These are phyloP conservation scores for Nematocida parisii DNA, from an alignment of 371 early-diverging fungal species.

Conservation along the genomic window DNA sequence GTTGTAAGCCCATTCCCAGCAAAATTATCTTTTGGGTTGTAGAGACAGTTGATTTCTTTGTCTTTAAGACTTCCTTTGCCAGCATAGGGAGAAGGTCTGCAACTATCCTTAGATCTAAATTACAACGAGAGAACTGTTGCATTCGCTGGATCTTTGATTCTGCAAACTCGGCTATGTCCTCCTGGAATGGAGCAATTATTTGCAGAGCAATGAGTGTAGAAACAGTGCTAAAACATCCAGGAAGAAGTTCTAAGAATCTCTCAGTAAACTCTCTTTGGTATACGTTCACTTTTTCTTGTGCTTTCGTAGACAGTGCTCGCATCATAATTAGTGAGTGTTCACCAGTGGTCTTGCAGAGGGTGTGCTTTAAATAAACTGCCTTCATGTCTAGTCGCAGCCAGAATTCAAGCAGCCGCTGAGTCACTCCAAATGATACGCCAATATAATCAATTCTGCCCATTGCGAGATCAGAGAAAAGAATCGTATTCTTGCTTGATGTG, in stretches of 20 bases:
- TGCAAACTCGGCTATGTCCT: neutral
- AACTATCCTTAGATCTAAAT: constrained; percentile 44
- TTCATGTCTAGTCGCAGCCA: constrained; percentile 85
- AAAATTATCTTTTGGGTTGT: constrained; percentile 52
- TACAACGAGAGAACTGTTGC: constrained; percentile 41
- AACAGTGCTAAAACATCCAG: constrained; percentile 40
- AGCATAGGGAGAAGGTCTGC: constrained; percentile 42
- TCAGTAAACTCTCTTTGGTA: constrained; percentile 26
- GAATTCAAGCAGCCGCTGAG: constrained; percentile 81
- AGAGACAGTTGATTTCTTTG: constrained; percentile 12
- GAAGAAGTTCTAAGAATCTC: constrained; percentile 50
- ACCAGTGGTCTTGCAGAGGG: constrained; percentile 88
- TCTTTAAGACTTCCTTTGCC: constrained; percentile 32
- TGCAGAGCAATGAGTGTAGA: constrained; percentile 22
- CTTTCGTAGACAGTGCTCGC: neutral
- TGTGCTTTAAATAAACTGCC: constrained; percentile 91
- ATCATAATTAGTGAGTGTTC: constrained; percentile 58
- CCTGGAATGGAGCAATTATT: constrained; percentile 20
- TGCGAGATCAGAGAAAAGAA: neutral
- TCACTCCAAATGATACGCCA: constrained; percentile 91
- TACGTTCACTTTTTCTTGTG: neutral
- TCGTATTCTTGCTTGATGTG: neutral
- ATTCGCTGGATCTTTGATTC: constrained; percentile 13
- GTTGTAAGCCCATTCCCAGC: constrained; percentile 33
- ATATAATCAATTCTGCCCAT: constrained; percentile 79